A percentile compares a stretch with the other conserved stretches of the same genome.
Conservation (phyloP, 176 grass and related monocot genomes). For the Alloteropsis semialata region DNA sequence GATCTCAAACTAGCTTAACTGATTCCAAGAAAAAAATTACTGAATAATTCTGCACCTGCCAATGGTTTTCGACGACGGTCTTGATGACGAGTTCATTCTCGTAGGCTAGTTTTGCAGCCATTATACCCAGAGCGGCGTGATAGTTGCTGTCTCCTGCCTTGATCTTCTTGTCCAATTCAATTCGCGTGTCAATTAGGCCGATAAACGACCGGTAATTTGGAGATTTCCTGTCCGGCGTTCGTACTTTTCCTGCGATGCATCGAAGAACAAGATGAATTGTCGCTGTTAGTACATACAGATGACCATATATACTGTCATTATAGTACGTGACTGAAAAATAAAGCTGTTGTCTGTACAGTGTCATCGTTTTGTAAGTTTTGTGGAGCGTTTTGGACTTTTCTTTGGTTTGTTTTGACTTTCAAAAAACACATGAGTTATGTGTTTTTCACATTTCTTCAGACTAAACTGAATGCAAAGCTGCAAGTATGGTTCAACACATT, state of each 20-base stretch:
- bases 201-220: conserved; percentile 52
- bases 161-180: conserved; percentile 65
- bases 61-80: conserved; percentile 29
- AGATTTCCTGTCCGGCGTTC: conserved; percentile 41
- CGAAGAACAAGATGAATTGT: neutral
- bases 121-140: conserved; percentile 56
- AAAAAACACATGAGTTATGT: neutral
- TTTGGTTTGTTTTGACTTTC: neutral
- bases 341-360: neutral
- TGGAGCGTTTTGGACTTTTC: too few species aligned
- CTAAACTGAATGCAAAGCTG: neutral
- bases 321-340: neutral
- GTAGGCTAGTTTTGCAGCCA: conserved; percentile 82
- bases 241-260: conserved; percentile 37
- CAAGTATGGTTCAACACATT: neutral
- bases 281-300: neutral
- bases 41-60: conserved; percentile 37
- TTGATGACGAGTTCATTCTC: conserved; percentile 59
- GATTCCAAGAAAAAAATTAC: neutral
- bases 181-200: conserved; percentile 53
- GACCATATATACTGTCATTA: neutral
- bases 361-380: too few species aligned
- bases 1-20: too few species aligned
- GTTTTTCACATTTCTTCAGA: neutral
- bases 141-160: conserved; percentile 38